Percentiles rank a stretch among this genome's conserved stretches.
Evolutionary conservation across 257 asterid species (phyloP).

Genomic region (Linaria vulgaris): DNA sequence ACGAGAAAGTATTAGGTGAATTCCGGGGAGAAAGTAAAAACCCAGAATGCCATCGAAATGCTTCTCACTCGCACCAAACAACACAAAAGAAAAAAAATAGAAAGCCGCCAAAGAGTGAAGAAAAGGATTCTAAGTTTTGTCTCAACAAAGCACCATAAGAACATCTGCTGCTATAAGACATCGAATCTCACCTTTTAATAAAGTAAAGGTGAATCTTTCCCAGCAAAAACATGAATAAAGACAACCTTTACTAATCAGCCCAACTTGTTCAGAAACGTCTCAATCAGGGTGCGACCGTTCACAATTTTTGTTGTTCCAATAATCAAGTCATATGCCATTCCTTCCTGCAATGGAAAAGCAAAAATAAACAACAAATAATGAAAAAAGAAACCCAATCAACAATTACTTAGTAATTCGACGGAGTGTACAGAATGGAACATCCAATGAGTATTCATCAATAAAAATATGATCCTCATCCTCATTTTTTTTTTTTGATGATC

Average conservation of each 20-base stretch:
- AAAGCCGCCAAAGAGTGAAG: background rate
- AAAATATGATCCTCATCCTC: too few species aligned
- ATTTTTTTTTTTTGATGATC: too few species aligned
- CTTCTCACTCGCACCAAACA: background rate
- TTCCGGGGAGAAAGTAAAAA: background rate
- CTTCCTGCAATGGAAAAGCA: constrained; percentile 54
- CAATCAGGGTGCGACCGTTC: constrained; percentile 65
- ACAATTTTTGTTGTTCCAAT: constrained; percentile 79
- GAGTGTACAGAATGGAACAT: too few species aligned
- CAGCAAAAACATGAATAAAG: background rate
- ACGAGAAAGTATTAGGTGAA: too few species aligned
- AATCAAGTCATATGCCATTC: constrained; percentile 83
- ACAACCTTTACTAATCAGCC: constrained; percentile 31
- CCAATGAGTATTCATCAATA: too few species aligned
- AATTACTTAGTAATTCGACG: too few species aligned
- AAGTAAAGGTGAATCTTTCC: background rate
- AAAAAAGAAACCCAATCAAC: too few species aligned
- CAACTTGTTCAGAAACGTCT: constrained; percentile 59
- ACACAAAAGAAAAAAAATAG: background rate
- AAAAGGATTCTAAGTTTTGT: too few species aligned
- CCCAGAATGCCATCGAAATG: background rate
- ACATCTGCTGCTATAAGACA: background rate
- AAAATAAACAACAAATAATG: background rate
- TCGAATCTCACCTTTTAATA: background rate
- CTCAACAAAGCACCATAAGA: background rate